Conservation (phyloP, 1,139 yeast genomes). For the Debaryomycetaceae sp. region DNA sequence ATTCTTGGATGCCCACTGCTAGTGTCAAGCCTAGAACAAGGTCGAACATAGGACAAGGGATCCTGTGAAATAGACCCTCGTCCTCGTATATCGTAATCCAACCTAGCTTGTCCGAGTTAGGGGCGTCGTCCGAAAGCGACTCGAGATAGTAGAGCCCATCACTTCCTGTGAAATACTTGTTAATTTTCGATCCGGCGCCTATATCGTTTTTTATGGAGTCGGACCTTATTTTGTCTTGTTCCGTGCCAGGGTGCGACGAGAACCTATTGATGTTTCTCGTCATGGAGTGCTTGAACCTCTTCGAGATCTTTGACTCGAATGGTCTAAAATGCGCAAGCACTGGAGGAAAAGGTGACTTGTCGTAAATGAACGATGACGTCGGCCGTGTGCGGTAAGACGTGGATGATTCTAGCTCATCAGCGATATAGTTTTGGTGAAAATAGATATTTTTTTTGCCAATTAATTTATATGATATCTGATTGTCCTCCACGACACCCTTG, state of each 20-base stretch:
- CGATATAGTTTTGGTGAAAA: constrained; percentile 27
- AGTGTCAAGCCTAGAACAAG: constrained; percentile 50
- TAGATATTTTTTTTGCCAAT: constrained; percentile 26
- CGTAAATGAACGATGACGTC: constrained; percentile 2
- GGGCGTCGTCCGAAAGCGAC: constrained; percentile 55
- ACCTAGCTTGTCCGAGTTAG: constrained; percentile 57
- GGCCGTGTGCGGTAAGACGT: not conserved
- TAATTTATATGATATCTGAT: constrained; percentile 18
- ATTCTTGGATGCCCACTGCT: constrained; percentile 43
- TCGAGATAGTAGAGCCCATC: constrained; percentile 49
- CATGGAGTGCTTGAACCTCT: constrained; percentile 30
- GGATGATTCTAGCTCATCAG: not conserved
- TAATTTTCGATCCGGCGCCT: constrained; percentile 28
- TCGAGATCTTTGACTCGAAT: constrained; percentile 42
- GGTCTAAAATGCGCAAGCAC: constrained; percentile 54
- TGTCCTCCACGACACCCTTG: constrained; percentile 9
- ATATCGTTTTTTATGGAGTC: constrained; percentile 19
- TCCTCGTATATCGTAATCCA: constrained; percentile 64
- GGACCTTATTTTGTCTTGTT: constrained; percentile 3
- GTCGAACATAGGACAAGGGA: constrained; percentile 39
- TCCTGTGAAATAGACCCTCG: constrained; percentile 15
- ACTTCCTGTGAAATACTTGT: constrained; percentile 45
- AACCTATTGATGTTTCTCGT: constrained; percentile 12
- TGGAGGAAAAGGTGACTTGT: constrained; percentile 27
- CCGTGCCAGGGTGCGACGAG: constrained; percentile 2